Evolutionary conservation across 768 basidiomycete species (phyloP).

Genomic region (Suillus tomentosus): DNA sequence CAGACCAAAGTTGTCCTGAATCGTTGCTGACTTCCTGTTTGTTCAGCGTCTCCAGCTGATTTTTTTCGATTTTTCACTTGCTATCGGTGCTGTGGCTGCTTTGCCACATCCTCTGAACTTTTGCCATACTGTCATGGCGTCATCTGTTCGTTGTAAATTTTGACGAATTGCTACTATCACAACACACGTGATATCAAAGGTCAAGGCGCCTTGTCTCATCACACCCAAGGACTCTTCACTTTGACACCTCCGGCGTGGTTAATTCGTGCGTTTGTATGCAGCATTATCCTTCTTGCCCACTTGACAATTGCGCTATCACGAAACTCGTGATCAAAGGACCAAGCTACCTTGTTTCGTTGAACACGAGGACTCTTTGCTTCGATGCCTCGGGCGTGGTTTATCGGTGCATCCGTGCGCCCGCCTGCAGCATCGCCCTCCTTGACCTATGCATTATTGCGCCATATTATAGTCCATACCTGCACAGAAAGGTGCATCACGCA

Average conservation of each 20-base stretch:
- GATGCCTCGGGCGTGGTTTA: constrained; percentile 6
- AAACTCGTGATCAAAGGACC: constrained; percentile 5
- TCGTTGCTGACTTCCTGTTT: neutral
- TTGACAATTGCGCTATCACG: neutral
- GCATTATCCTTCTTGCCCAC: constrained; percentile 6
- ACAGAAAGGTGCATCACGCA: neutral
- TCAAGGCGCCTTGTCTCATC: constrained; percentile 3
- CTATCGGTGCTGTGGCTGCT: neutral
- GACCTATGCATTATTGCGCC: neutral
- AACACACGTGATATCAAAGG: neutral
- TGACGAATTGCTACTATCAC: neutral
- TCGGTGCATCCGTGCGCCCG: constrained; percentile 4
- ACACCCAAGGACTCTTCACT: constrained; percentile 2
- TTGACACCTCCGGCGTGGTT: constrained; percentile 1
- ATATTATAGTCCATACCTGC: neutral
- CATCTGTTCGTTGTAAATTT: neutral
- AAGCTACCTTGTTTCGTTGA: constrained; percentile 5
- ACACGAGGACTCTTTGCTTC: neutral
- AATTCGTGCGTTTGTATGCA: constrained; percentile 9
- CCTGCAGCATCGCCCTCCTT: constrained; percentile 6
- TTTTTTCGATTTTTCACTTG: constrained; percentile 2
- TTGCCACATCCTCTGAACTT: neutral
- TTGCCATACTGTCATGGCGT: neutral
- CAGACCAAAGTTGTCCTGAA: neutral
- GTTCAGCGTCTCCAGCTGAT: neutral